phyloP scores from a whole-genome alignment of 176 grass and related monocot species.

The Cenchrus americanus region DNA sequence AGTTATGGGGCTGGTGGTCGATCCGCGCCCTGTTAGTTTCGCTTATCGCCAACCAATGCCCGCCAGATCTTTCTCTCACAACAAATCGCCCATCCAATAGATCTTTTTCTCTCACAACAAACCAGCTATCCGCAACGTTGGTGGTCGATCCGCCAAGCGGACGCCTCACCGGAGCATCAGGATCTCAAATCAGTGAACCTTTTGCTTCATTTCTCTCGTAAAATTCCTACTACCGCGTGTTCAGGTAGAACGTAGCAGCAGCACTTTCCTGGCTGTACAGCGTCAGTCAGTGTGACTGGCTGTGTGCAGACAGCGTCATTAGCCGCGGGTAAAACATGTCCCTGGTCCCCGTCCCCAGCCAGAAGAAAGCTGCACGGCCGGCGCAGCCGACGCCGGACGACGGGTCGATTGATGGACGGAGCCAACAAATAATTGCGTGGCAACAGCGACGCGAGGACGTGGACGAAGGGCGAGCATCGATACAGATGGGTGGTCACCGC shows the following conservation, averaged over 20 bases:
- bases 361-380: not conserved
- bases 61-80: too few species aligned
- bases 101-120: too few species aligned
- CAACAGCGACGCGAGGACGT: not conserved
- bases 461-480: not conserved
- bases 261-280: too few species aligned
- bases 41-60: too few species aligned
- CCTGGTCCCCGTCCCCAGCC: not conserved
- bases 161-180: not conserved
- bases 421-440: conserved; percentile 20
- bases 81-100: too few species aligned
- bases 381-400: not conserved
- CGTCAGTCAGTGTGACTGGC: too few species aligned
- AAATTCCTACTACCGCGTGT: too few species aligned
- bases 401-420: not conserved
- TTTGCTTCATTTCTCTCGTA: too few species aligned
- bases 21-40: too few species aligned
- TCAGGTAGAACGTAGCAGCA: too few species aligned
- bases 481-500: not conserved
- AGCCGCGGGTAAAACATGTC: conserved; percentile 9
- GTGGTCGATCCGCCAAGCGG: not conserved
- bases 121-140: too few species aligned
- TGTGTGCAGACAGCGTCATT: not conserved
- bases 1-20: not conserved
- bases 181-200: not conserved